A percentile compares a stretch with the other conserved stretches of the same genome.
Evolutionary conservation across 2,329 filamentous ascomycete species (phyloP).

Genomic region (Dothideomycetidae sp.): DNA sequence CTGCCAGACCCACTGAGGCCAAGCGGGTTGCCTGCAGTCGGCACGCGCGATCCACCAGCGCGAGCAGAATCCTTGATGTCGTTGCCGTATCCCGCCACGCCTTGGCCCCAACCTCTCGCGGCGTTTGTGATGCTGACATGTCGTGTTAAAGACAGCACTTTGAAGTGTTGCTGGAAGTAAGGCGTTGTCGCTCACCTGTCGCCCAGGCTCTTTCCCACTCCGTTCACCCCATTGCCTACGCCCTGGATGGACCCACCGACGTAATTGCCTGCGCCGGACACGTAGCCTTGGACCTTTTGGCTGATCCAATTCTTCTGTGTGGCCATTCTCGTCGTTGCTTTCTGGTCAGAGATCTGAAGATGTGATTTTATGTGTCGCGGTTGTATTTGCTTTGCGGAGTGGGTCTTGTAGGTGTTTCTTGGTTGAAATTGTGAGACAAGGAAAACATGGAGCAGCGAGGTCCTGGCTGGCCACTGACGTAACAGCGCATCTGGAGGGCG

Average conservation of each 20-base stretch:
- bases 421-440: no score
- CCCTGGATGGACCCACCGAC: slow-evolving; percentile 29
- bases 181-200: slow-evolving; percentile 20
- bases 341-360: no score
- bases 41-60: slow-evolving; percentile 29
- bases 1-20: slow-evolving; percentile 26
- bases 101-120: slow-evolving; percentile 33
- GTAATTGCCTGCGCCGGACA: slow-evolving; percentile 31
- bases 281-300: slow-evolving; percentile 28
- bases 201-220: slow-evolving; percentile 31
- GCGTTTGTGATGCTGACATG: slow-evolving; percentile 28
- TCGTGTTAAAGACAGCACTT: slow-evolving; percentile 1
- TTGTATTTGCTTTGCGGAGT: no score
- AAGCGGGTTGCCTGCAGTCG: slow-evolving; percentile 33
- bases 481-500: neutral
- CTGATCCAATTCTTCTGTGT: slow-evolving; percentile 29
- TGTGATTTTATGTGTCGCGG: no score
- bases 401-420: no score
- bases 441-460: no score
- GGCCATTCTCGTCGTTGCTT: no score
- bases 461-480: neutral
- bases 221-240: slow-evolving; percentile 34
- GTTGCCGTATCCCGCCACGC: slow-evolving; percentile 36
- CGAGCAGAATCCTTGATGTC: slow-evolving; percentile 35
- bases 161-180: slow-evolving; percentile 1